phyloP scores from a whole-genome alignment of 441 rosid genomes.

The Monsonia emarginata region DNA sequence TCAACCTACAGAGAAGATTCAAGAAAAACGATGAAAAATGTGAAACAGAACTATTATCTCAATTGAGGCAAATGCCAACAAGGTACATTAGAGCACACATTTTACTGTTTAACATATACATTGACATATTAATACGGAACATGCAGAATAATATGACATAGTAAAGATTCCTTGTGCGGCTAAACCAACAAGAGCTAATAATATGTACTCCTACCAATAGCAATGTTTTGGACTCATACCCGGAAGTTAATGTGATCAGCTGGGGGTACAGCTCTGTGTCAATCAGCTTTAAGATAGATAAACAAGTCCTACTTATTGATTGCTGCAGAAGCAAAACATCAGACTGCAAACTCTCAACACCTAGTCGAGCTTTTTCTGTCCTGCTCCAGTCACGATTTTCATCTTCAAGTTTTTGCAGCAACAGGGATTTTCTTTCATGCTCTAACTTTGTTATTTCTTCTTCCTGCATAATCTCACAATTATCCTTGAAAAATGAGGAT shows the following conservation, averaged over 20 bases:
- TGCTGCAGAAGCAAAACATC: constrained; percentile 42
- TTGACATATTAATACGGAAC: too few species aligned
- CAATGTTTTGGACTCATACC: constrained; percentile 36
- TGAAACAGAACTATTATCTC: too few species aligned
- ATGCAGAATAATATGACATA: too few species aligned
- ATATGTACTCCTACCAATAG: background rate
- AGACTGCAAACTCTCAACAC: constrained; percentile 51
- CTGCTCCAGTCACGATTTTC: constrained; percentile 47
- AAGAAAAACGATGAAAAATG: too few species aligned
- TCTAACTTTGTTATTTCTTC: constrained; percentile 67
- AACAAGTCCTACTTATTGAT: constrained; percentile 46
- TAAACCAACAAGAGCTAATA: background rate
- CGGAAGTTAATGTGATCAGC: constrained; percentile 58
- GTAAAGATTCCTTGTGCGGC: background rate
- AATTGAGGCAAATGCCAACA: too few species aligned
- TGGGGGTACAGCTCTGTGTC: constrained; percentile 82
- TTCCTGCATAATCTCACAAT: constrained; percentile 37
- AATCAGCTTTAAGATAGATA: constrained; percentile 37
- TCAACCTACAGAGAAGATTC: constrained; percentile 40
- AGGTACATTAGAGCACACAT: too few species aligned
- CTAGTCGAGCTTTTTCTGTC: constrained; percentile 49
- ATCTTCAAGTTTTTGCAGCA: constrained; percentile 62
- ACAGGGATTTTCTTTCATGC: constrained; percentile 48
- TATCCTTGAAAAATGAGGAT: background rate
- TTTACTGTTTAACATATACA: too few species aligned